These are phyloP conservation scores for Colletotrichum cereale DNA, from an alignment of 2,329 filamentous ascomycete genomes.

Conservation along the genomic window DNA sequence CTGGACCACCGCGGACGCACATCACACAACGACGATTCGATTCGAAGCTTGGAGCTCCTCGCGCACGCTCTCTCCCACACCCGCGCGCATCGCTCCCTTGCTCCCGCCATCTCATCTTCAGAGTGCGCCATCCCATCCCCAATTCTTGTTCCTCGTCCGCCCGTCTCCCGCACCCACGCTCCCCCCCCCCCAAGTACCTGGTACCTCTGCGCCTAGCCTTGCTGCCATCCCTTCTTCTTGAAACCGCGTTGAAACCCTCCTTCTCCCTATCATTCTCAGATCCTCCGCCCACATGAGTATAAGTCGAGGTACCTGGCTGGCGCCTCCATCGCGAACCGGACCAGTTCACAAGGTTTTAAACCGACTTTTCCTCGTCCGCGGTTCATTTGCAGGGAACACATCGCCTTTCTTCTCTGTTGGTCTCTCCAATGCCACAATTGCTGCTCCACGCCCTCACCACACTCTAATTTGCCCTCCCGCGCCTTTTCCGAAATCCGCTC, in stretches of 20 bases:
- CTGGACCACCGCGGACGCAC: conserved; percentile 20
- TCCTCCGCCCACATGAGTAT: conserved; percentile 34
- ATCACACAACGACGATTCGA: conserved; percentile 34
- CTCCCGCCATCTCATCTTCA: conserved; percentile 34
- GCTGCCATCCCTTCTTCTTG: conserved; percentile 31
- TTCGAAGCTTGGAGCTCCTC: conserved; percentile 28
- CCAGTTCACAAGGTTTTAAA: conserved; percentile 46
- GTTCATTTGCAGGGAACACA: conserved; percentile 36
- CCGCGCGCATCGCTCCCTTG: conserved; percentile 17
- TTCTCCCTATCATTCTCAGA: conserved; percentile 38
- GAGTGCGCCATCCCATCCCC: conserved; percentile 25
- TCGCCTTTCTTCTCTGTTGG: conserved; percentile 35
- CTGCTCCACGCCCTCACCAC: conserved; percentile 38
- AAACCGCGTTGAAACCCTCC: conserved; percentile 39
- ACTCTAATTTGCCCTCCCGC: conserved; percentile 38
- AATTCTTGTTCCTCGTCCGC: conserved; percentile 34
- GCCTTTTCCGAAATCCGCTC: conserved; percentile 32
- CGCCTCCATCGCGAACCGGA: conserved; percentile 32
- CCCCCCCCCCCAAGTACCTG: conserved; percentile 33
- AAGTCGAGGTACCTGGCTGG: conserved; percentile 39
- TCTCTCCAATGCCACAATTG: conserved; percentile 36
- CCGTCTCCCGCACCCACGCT: conserved; percentile 25
- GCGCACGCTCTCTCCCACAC: conserved; percentile 7
- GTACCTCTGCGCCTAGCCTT: conserved; percentile 28
- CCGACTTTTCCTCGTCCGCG: conserved; percentile 51